Conservation (phyloP, 2,329 filamentous ascomycete genomes). For the Dactylellina parvicollis region DNA sequence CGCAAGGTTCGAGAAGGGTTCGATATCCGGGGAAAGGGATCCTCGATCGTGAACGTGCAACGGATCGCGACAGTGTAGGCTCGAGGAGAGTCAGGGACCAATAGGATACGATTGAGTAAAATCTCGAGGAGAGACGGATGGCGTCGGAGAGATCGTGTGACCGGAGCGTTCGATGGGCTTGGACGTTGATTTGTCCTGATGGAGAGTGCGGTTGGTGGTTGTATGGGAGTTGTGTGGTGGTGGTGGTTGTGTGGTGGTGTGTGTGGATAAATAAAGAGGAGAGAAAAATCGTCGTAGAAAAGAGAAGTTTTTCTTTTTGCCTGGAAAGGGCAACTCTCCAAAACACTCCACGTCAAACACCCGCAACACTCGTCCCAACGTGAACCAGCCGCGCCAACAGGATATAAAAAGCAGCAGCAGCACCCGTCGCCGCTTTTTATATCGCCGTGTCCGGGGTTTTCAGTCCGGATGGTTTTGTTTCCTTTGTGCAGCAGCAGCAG, state of each 20-base stretch:
- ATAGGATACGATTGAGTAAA: background rate
- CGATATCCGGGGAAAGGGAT: constrained; percentile 43
- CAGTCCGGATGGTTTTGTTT: background rate
- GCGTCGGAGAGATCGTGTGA: constrained; percentile 1
- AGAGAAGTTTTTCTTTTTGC: constrained; percentile 28
- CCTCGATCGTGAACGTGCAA: constrained; percentile 6
- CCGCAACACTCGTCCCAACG: constrained; percentile 20
- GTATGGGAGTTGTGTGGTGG: constrained; percentile 1
- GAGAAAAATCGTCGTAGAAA: constrained; percentile 25
- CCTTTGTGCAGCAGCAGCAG: constrained; percentile 4
- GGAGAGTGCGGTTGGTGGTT: constrained; percentile 5
- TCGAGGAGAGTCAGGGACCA: background rate
- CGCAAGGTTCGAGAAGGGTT: background rate
- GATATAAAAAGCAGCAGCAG: background rate
- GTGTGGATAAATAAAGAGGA: constrained; percentile 34
- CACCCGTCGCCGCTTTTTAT: background rate
- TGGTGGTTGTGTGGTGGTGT: constrained; percentile 22
- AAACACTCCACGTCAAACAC: background rate
- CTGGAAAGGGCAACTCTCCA: constrained; percentile 4
- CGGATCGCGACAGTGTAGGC: constrained; percentile 18
- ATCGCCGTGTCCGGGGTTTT: too few species aligned
- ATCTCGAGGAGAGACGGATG: background rate
- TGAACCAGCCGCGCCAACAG: constrained; percentile 12
- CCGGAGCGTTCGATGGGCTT: too few species aligned
- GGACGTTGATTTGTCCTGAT: background rate